Evolutionary conservation across 2,329 filamentous ascomycete genomes (phyloP).

Genomic region (Penicillium decumbens): DNA sequence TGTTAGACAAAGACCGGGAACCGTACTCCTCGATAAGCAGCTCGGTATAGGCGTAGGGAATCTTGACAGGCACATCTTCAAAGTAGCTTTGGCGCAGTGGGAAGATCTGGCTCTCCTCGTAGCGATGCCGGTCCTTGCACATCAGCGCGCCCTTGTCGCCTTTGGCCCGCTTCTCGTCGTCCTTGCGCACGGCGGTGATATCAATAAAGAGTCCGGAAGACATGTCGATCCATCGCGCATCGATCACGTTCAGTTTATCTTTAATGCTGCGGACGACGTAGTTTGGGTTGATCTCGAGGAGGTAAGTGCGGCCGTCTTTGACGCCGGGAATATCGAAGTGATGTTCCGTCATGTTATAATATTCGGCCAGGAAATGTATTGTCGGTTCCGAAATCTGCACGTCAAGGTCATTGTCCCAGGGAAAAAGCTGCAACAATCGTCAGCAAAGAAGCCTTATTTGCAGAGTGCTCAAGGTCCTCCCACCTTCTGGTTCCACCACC

Average conservation of each 20-base stretch:
- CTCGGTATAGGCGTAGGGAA: conserved; percentile 55
- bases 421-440: conserved; percentile 45
- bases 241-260: conserved; percentile 54
- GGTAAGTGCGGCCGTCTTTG: conserved; percentile 42
- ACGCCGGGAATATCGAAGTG: conserved; percentile 41
- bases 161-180: conserved; percentile 36
- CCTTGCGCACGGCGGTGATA: conserved; percentile 53
- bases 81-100: conserved; percentile 53
- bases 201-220: conserved; percentile 58
- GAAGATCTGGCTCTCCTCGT: conserved; percentile 52
- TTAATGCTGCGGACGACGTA: conserved; percentile 43
- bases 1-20: conserved; percentile 44
- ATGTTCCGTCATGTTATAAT: conserved; percentile 61
- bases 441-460: background rate
- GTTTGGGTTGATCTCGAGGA: conserved; percentile 58
- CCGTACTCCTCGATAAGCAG: conserved; percentile 56
- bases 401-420: conserved; percentile 60
- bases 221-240: conserved; percentile 59
- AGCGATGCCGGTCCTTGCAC: conserved; percentile 56
- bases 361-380: conserved; percentile 53
- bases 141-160: conserved; percentile 46
- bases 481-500: conserved; percentile 59
- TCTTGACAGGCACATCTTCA: conserved; percentile 50
- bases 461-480: background rate
- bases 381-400: conserved; percentile 54